phyloP scores from a whole-genome alignment of 257 asterid genomes.

The Fraxinus anomala region DNA sequence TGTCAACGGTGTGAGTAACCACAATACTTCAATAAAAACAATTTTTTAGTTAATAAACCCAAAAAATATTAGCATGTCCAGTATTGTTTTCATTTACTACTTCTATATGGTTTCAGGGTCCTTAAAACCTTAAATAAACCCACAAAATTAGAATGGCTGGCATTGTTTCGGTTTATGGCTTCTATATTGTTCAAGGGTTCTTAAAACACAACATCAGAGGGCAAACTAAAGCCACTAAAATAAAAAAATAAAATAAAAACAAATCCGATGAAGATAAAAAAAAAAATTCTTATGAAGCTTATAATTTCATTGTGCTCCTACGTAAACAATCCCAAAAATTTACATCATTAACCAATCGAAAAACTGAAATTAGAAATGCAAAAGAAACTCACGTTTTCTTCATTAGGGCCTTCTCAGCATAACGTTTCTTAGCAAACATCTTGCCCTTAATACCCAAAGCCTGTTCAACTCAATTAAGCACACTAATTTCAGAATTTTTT shows the following conservation, averaged over 20 bases:
- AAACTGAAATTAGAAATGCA: too few species aligned
- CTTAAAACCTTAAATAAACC: neutral
- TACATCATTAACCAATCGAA: neutral
- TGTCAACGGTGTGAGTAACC: neutral
- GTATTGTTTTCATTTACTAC: neutral
- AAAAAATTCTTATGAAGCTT: neutral
- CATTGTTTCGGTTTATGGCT: too few species aligned
- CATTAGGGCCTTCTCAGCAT: conserved; percentile 87
- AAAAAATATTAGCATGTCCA: too few species aligned
- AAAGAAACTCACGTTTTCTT: conserved; percentile 88
- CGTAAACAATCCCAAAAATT: neutral
- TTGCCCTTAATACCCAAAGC: conserved; percentile 95
- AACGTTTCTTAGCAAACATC: conserved; percentile 80
- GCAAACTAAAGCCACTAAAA: neutral
- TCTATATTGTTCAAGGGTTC: neutral
- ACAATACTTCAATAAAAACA: neutral
- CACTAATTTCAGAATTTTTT: neutral
- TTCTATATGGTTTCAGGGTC: neutral
- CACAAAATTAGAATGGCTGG: neutral
- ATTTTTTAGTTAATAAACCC: too few species aligned
- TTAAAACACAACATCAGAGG: neutral
- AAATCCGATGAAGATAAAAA: too few species aligned
- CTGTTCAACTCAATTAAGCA: conserved; percentile 38
- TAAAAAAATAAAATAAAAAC: neutral
- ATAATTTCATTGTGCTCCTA: neutral